Base-by-base conservation (phyloP, 495 filamentous ascomycete species). In the Bathelium albidoporum region DNA sequence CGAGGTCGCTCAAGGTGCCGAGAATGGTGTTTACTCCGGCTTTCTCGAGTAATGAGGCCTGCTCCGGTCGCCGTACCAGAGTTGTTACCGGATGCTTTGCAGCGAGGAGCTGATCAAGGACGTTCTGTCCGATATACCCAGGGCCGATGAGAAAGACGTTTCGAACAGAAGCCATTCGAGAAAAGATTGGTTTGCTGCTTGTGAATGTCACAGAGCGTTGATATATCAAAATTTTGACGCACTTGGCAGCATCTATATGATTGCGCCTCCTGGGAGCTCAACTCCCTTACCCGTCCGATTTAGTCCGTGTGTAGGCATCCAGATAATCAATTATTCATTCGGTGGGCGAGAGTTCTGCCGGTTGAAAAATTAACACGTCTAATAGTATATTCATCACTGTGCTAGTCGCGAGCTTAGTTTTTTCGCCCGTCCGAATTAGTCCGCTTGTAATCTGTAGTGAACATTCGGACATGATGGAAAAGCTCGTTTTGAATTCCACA, bases 61-160 rank as follows among this genome's bases (percentile, higher is more conserved):
- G 59, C 32, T 61, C 59, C 26, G 59, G 32, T 11, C 43, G 34
- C 20, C 59, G 59, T 9, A 61, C 32, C n/a, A 61, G 34, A 5
- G 59, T 43, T 61, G 59, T 43, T 43, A 61, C 59, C 2, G 59
- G 59, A 28, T 43, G 59, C 9, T 43, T 43, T n/a, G 59, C 32
- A 41, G 59, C 59, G 36, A 61, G 59, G 32, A 61, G 59, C 9
- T 41, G 32, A 7, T 61, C 59, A 20, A 61, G 34, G 18, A 61
- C 28, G 11, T 61, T 18, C 20, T 39, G 59, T 41, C 59, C 59
- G 43, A 61, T 60, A 31, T 28, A 63, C 39, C 53, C 45, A 58
- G 39, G 2, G 31, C 28, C 62, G 22, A 31, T 16, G 36, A 41
- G 36, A 41, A 41, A 41, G 36, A 41, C 36, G 7, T 16, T 41